Evolutionary conservation across 2,329 filamentous ascomycete species (phyloP).

Genomic region (Zymoseptoria passerinii): DNA sequence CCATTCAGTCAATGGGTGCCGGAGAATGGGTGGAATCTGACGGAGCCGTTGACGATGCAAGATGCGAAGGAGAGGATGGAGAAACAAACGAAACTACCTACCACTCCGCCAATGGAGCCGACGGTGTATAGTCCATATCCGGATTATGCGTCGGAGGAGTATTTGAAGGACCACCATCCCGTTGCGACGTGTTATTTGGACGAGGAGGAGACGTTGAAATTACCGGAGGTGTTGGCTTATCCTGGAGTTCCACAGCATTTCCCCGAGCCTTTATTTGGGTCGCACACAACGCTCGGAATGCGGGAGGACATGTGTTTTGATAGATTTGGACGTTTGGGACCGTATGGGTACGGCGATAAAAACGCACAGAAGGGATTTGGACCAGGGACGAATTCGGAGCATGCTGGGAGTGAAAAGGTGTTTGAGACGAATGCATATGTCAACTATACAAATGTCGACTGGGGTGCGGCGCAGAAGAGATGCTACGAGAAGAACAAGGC

Average conservation of each 20-base stretch:
- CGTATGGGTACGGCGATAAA: conserved; percentile 45
- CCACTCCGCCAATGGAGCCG: conserved; percentile 29
- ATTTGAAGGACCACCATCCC: conserved; percentile 42
- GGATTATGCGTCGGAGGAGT: conserved; percentile 35
- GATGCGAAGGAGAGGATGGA: conserved; percentile 9
- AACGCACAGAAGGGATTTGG: conserved; percentile 42
- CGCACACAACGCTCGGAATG: conserved; percentile 41
- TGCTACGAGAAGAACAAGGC: conserved; percentile 44
- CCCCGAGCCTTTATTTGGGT: conserved; percentile 41
- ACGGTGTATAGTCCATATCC: conserved; percentile 40
- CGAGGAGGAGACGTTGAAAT: conserved; percentile 45
- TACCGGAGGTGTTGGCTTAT: conserved; percentile 60
- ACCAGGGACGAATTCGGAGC: conserved; percentile 31
- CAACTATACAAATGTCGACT: conserved; percentile 41
- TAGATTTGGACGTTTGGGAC: conserved; percentile 41
- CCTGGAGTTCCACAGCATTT: conserved; percentile 44
- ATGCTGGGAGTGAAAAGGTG: conserved; percentile 39
- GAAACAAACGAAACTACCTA: conserved; percentile 9
- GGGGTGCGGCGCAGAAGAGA: conserved; percentile 40
- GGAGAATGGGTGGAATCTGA: conserved; percentile 39
- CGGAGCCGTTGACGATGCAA: conserved; percentile 28
- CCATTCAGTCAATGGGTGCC: conserved; percentile 35
- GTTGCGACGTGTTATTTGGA: conserved; percentile 59
- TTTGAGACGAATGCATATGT: conserved; percentile 39
- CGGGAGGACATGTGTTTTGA: conserved; percentile 44